These are phyloP conservation scores for Penicillium chermesinum DNA, from an alignment of 495 filamentous ascomycete genomes.

Conservation along the genomic window DNA sequence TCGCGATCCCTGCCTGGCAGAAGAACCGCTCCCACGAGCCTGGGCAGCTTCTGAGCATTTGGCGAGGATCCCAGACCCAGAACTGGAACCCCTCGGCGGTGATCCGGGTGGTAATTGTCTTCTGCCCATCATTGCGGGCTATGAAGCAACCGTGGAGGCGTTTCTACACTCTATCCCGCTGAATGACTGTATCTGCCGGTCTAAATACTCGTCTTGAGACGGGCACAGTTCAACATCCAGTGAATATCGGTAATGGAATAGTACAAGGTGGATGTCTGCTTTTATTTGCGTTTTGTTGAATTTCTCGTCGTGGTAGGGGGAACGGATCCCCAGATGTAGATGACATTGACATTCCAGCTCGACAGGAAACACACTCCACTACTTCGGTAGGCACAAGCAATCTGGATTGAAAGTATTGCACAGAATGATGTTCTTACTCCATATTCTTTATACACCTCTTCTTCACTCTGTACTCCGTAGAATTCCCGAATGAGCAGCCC, in stretches of 20 bases:
- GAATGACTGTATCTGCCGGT: slow-evolving; percentile 30
- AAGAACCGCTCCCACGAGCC: slow-evolving; percentile 3
- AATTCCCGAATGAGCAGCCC: slow-evolving; percentile 9
- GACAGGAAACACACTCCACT: neutral
- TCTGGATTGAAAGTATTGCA: no score
- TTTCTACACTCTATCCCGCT: slow-evolving; percentile 29
- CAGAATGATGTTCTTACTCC: no score
- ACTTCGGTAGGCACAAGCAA: neutral
- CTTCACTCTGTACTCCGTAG: neutral
- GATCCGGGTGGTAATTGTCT: slow-evolving; percentile 21
- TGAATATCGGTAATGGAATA: neutral
- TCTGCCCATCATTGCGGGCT: slow-evolving; percentile 31
- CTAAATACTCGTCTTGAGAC: slow-evolving; percentile 5
- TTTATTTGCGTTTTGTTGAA: neutral
- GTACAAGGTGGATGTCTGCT: neutral
- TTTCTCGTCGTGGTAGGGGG: no score
- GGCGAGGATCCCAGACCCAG: slow-evolving; percentile 5
- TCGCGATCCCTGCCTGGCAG: neutral
- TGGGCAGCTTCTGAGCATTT: slow-evolving; percentile 10
- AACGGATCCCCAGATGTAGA: neutral
- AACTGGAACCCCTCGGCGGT: slow-evolving; percentile 2
- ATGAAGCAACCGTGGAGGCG: slow-evolving; percentile 30
- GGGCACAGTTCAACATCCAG: no score
- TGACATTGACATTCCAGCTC: neutral
- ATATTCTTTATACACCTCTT: slow-evolving; percentile 1